phyloP scores from a whole-genome alignment of 768 basidiomycete genomes.

The Kondoa malvinella region DNA sequence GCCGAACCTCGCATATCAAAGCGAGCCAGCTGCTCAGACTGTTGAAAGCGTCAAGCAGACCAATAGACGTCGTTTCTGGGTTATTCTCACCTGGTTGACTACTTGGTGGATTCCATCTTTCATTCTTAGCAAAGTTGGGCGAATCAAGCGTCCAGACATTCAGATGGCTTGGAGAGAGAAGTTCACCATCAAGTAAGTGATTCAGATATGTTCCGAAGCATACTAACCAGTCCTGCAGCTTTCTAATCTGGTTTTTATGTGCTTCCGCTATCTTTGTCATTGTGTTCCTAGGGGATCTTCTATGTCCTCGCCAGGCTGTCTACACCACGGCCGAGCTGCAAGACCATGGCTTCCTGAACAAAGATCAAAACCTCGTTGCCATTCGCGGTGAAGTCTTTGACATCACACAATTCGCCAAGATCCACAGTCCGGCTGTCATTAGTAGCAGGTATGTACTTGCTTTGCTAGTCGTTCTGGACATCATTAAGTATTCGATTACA shows the following conservation, averaged over 20 bases:
- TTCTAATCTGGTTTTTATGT: conserved; percentile 90
- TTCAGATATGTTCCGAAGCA: not conserved
- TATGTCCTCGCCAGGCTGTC: conserved; percentile 88
- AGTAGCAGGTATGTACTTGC: no score
- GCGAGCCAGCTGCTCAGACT: not conserved
- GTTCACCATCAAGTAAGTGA: conserved; percentile 32
- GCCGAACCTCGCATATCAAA: not conserved
- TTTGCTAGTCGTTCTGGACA: not conserved
- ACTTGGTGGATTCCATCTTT: conserved; percentile 81
- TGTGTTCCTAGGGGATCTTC: conserved; percentile 63
- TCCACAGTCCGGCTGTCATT: not conserved
- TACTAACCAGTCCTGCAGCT: conserved; percentile 17
- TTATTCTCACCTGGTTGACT: conserved; percentile 64
- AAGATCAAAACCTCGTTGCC: conserved; percentile 58
- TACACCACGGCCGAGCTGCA: conserved; percentile 62
- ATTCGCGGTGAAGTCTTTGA: conserved; percentile 46
- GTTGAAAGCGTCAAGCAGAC: conserved; percentile 71
- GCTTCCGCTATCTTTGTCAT: conserved; percentile 82
- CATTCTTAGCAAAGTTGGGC: conserved; percentile 51
- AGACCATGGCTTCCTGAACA: conserved; percentile 44
- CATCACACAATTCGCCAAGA: conserved; percentile 2
- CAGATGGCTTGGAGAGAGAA: conserved; percentile 97
- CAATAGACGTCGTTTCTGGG: conserved; percentile 68
- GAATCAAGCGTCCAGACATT: conserved; percentile 87
- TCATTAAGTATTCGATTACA: conserved; percentile 8